Evolutionary conservation across 805 yeast species (phyloP).

Genomic region (Sugiyamaella boreocaroliniensis): DNA sequence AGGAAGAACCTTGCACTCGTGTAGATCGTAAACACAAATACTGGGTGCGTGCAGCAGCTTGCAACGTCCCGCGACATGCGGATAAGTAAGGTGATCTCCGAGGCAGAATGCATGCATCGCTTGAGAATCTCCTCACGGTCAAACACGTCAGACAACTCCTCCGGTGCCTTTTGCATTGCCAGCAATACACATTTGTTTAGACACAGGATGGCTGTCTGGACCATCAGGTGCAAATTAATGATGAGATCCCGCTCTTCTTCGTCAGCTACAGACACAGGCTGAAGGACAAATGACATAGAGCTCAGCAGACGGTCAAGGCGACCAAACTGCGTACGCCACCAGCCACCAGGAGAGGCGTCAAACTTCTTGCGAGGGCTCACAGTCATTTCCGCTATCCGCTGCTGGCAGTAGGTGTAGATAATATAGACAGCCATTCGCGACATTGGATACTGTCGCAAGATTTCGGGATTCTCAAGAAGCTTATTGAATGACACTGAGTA

Average conservation of each 20-base stretch:
- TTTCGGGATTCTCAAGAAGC: conserved; percentile 10
- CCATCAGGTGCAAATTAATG: conserved; percentile 15
- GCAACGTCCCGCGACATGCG: conserved; percentile 20
- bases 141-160: conserved; percentile 12
- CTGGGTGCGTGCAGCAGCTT: conserved; percentile 15
- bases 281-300: conserved; percentile 4
- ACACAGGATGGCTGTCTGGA: conserved; percentile 17
- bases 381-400: conserved; percentile 13
- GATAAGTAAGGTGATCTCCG: conserved; percentile 19
- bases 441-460: conserved; percentile 1
- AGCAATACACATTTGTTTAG: conserved; percentile 9
- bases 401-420: conserved; percentile 11
- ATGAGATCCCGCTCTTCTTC: conserved; percentile 5
- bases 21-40: conserved; percentile 9
- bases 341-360: conserved; percentile 9
- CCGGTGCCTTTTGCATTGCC: conserved; percentile 7
- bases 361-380: conserved; percentile 14
- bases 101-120: conserved; percentile 17
- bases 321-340: conserved; percentile 17
- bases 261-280: background rate
- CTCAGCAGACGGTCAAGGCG: conserved; percentile 13
- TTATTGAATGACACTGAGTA: conserved; percentile 7
- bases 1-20: conserved; percentile 13
- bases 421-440: conserved; percentile 6
- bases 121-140: conserved; percentile 18